These are phyloP conservation scores for Tulasnella sp. DNA, from an alignment of 768 basidiomycete species.

Conservation along the genomic window DNA sequence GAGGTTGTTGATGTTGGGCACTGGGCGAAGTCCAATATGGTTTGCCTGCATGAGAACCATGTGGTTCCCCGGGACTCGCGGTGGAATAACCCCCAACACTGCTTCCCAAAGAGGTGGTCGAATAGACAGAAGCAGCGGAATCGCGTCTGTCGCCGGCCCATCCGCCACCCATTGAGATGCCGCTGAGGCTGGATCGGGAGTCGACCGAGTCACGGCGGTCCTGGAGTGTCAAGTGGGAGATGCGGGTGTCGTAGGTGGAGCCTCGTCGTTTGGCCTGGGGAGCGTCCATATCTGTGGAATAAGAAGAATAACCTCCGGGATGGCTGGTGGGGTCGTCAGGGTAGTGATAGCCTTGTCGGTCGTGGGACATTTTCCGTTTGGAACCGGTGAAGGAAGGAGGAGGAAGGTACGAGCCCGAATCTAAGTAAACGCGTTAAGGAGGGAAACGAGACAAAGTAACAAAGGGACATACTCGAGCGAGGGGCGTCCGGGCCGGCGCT, in stretches of 20 bases:
- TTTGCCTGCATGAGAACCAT: too few relatives aligned
- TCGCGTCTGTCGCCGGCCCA: conserved; percentile 60
- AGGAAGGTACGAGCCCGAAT: conserved; percentile 8
- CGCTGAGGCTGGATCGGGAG: conserved; percentile 31
- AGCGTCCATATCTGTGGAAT: conserved; percentile 27
- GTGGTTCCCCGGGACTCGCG: neutral
- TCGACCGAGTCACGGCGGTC: conserved; percentile 71
- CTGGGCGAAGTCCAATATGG: neutral
- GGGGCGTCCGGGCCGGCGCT: conserved; percentile 4
- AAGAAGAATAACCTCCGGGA: neutral
- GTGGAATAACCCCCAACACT: conserved; percentile 27
- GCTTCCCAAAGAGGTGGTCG: conserved; percentile 38
- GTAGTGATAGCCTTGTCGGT: conserved; percentile 15
- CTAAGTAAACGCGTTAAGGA: too few relatives aligned
- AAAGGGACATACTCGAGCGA: neutral
- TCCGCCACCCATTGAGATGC: conserved; percentile 28
- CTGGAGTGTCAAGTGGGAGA: conserved; percentile 61
- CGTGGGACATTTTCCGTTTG: conserved; percentile 68
- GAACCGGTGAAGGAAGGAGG: conserved; percentile 10
- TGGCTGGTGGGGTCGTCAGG: conserved; percentile 7
- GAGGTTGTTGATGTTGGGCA: neutral
- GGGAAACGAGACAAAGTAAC: neutral
- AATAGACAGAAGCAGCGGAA: conserved; percentile 56
- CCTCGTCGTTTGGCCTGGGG: conserved; percentile 74
- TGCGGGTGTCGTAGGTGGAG: conserved; percentile 66